These are phyloP conservation scores for Pyrus hybrid DNA, from an alignment of 331 rosid genomes.

Conservation along the genomic window DNA sequence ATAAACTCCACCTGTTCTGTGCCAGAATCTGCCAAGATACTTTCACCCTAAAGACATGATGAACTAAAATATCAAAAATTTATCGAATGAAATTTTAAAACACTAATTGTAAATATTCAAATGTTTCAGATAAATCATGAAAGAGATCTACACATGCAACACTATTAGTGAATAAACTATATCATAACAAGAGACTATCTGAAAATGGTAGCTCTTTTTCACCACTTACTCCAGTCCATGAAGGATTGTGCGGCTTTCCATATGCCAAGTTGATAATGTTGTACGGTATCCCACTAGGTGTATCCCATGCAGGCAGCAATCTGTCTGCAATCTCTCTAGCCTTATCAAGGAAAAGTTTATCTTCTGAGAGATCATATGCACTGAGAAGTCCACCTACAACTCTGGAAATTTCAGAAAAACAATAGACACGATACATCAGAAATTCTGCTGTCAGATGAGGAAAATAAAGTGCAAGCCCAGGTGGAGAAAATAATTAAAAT, in stretches of 20 bases:
- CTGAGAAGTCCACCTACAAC: constrained; percentile 99
- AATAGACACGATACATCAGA: constrained; percentile 13
- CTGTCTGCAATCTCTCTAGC: constrained; percentile 95
- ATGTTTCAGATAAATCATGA: not conserved
- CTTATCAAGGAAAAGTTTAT: constrained; percentile 78
- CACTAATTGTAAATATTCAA: not conserved
- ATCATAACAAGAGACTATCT: not conserved
- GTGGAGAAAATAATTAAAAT: constrained; percentile 1
- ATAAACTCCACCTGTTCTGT: constrained; percentile 98
- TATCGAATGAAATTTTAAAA: not conserved
- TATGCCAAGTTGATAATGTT: constrained; percentile 80
- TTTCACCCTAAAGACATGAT: constrained; percentile 62
- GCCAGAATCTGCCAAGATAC: constrained; percentile 93
- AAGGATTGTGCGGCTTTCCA: constrained; percentile 74
- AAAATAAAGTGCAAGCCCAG: not conserved
- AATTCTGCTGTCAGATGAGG: not conserved
- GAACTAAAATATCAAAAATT: not conserved
- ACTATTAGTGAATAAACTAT: not conserved
- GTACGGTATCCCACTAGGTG: constrained; percentile 89
- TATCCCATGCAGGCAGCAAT: constrained; percentile 94
- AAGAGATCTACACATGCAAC: not conserved
- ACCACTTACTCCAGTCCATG: constrained; percentile 90
- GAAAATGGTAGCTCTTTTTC: not conserved
- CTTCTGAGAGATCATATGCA: constrained; percentile 91
- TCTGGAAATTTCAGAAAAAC: constrained; percentile 41